Conservation (phyloP, 306 rosid genomes). For the Cucurbita ficifolia region DNA sequence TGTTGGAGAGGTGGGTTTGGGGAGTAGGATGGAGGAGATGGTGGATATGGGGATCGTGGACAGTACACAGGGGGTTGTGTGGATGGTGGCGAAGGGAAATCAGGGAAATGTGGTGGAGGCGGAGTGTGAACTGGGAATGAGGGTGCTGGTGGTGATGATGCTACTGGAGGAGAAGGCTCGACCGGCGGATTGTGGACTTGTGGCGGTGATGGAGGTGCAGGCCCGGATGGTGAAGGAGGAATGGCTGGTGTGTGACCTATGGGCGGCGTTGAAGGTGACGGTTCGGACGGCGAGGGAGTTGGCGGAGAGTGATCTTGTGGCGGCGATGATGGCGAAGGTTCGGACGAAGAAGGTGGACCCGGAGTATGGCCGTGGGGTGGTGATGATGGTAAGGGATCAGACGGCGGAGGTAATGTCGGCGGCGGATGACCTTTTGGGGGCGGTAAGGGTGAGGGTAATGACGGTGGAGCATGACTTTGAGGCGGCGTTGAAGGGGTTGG, state of each 20-base stretch:
- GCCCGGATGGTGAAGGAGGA: neutral
- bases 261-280: neutral
- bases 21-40: constrained; percentile 7
- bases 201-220: neutral
- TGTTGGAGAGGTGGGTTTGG: neutral
- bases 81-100: constrained; percentile 1
- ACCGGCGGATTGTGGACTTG: neutral
- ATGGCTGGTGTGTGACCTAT: neutral
- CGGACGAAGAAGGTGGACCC: neutral
- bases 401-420: neutral
- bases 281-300: neutral
- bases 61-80: neutral
- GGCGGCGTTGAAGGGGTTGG: neutral
- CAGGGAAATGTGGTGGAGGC: neutral
- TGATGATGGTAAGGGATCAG: neutral
- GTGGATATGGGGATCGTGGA: constrained; percentile 8
- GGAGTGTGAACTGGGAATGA: neutral
- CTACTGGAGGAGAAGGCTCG: neutral
- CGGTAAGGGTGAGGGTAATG: neutral
- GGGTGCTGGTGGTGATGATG: neutral
- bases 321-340: neutral
- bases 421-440: neutral
- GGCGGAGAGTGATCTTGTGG: neutral
- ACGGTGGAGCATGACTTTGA: neutral
- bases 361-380: neutral